A percentile compares a stretch with the other conserved stretches of the same genome.
These are phyloP conservation scores for Chrysoporthe puriensis DNA, from an alignment of 2,329 filamentous ascomycete genomes.

Conservation along the genomic window DNA sequence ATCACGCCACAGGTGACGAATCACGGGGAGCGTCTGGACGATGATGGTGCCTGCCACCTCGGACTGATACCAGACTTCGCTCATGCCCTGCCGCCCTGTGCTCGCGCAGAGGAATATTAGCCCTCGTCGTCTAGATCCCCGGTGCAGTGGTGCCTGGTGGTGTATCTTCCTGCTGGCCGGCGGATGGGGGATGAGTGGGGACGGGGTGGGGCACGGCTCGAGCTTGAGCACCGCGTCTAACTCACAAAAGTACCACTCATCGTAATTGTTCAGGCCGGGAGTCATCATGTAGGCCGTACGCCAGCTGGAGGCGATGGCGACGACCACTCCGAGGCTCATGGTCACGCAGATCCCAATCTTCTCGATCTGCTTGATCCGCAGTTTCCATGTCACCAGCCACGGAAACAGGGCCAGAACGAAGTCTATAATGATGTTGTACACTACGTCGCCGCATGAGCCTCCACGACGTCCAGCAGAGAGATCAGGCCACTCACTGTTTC, in stretches of 20 bases:
- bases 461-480: neutral
- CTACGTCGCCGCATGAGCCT: slow-evolving; percentile 34
- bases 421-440: slow-evolving; percentile 58
- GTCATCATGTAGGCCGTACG: slow-evolving; percentile 53
- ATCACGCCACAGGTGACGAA: slow-evolving; percentile 51
- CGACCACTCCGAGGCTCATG: slow-evolving; percentile 52
- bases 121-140: slow-evolving; percentile 4
- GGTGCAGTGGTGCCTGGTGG: too few relatives aligned
- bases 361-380: slow-evolving; percentile 52
- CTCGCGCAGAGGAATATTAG: slow-evolving; percentile 25
- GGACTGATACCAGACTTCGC: slow-evolving; percentile 53
- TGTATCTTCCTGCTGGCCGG: too few relatives aligned
- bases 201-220: neutral
- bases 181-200: too few relatives aligned
- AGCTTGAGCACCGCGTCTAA: neutral
- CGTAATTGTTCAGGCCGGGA: slow-evolving; percentile 43
- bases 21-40: slow-evolving; percentile 56
- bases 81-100: slow-evolving; percentile 46
- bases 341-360: slow-evolving; percentile 55
- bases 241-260: slow-evolving; percentile 52
- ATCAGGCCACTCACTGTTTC: slow-evolving; percentile 46
- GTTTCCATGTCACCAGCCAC: slow-evolving; percentile 51
- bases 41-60: slow-evolving; percentile 59
- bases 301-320: slow-evolving; percentile 52
- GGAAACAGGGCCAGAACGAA: slow-evolving; percentile 54